Base-by-base conservation (phyloP, 1,284 basidiomycete genomes). In the Coniophora puteana region DNA sequence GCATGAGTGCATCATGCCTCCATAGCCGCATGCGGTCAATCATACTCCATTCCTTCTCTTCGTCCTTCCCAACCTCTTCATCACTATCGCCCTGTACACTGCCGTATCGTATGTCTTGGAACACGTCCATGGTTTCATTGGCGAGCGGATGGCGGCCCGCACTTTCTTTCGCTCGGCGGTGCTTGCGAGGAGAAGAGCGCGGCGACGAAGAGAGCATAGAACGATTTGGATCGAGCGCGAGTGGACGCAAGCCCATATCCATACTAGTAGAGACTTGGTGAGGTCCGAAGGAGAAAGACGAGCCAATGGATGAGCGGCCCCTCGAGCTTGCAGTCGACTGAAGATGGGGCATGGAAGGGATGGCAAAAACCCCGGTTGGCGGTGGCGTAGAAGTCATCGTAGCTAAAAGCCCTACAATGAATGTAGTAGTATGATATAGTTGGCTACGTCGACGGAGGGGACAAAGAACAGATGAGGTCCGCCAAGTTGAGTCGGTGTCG, bases 1-100 rank as follows among this genome's bases (percentile, higher is more conserved):
- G 95, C 78, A 94, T 92, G 55, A 97, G 80, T 27, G 96, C 95
- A 66, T 99, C 96, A 58, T 98, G 92, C 38, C 96, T 71, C 96
- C 96, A 99, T 30, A 92, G 65, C 41, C 96, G 75, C 84, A 99
- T 93, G n/a, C 93, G 79, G 59, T 96, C 92, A 4, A 97, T 80
- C 72, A 91, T 84, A 2, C 78, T 78, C 88, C 88, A 92, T 50
- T 85, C 83, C 28, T 78, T 72, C 6, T 76, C 79, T 25, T 73
- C 72, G 23, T 80, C 79, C 32, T 78, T 77, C 32, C 77, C 78
- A 18, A 64, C 70, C 45, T 76, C 77, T 35, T 72, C 71, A 16
- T 76, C 78, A 13, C 71, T 73, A n/a, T n/a, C n/a, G n/a, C n/a
- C n/a, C n/a, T n/a, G n/a, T n/a, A n/a, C n/a, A n/a, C n/a, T n/a